Evolutionary conservation across 228 moss, liverwort and hornwort species (phyloP).

Genomic region (Sphagnum magellanicum): DNA sequence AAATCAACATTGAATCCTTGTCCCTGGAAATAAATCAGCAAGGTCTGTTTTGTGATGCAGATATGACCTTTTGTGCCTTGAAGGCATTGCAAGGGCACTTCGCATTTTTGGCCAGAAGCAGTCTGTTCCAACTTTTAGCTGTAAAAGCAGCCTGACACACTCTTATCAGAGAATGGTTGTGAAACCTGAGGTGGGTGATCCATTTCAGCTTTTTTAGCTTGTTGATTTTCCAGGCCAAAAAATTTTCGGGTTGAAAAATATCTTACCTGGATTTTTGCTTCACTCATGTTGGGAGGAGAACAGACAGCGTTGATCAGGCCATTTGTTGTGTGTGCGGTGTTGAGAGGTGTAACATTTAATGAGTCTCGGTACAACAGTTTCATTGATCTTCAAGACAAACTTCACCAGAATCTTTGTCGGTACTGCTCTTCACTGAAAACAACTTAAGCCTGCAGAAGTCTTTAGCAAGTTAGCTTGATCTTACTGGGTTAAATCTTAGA

Average conservation of each 20-base stretch:
- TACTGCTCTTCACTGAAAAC: constrained; percentile 4
- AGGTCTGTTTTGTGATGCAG: constrained; percentile 24
- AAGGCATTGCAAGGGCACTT: constrained; percentile 78
- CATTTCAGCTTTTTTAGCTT: neutral
- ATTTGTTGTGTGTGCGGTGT: constrained; percentile 70
- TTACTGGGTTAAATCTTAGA: too few relatives aligned
- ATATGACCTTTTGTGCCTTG: constrained; percentile 86
- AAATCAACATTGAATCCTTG: neutral
- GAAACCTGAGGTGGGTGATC: constrained; percentile 63
- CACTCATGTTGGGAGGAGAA: constrained; percentile 2
- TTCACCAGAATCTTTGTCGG: constrained; percentile 95
- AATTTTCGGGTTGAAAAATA: too few relatives aligned
- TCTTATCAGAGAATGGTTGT: constrained; percentile 68
- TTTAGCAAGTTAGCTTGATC: too few relatives aligned
- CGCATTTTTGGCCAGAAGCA: constrained; percentile 78
- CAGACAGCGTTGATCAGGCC: constrained; percentile 78
- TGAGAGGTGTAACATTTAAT: constrained; percentile 74
- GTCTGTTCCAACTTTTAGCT: constrained; percentile 57
- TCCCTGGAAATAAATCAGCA: neutral
- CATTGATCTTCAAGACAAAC: constrained; percentile 90
- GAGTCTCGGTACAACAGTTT: constrained; percentile 77
- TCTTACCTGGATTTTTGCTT: neutral
- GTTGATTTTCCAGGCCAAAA: too few relatives aligned
- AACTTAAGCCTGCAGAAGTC: too few relatives aligned
- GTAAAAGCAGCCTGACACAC: constrained; percentile 29